A percentile compares a stretch with the other conserved stretches of the same genome.
Evolutionary conservation across 139 green algal genomes (phyloP).

Genomic region (Eudorina sp.): DNA sequence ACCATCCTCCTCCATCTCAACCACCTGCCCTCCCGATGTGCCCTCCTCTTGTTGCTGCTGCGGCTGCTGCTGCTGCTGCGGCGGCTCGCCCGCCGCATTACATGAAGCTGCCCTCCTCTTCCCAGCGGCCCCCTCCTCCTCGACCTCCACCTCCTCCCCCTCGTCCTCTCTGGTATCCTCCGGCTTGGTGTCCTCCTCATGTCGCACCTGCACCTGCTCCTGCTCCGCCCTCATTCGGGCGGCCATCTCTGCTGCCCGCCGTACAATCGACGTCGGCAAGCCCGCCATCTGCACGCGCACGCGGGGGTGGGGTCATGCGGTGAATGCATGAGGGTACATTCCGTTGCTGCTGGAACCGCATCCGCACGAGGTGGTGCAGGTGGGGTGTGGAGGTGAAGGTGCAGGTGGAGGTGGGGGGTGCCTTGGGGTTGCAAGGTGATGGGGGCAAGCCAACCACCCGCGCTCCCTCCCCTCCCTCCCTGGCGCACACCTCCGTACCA

Average conservation of each 20-base stretch:
- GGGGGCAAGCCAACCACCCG: background rate
- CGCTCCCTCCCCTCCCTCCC: background rate
- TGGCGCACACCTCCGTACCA: background rate
- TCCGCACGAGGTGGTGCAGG: background rate
- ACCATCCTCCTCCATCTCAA: background rate
- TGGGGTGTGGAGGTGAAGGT: background rate
- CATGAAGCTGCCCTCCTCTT: no score
- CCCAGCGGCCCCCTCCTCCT: no score
- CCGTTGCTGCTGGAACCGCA: no score
- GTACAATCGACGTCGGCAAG: background rate
- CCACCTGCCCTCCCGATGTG: background rate
- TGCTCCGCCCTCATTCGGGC: background rate
- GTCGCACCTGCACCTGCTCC: no score
- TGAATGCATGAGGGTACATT: background rate
- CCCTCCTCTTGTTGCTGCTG: background rate
- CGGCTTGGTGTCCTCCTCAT: background rate
- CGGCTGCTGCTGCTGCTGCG: background rate
- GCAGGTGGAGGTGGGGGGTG: background rate
- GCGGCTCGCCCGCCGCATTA: background rate
- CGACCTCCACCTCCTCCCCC: no score
- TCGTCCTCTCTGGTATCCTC: no score
- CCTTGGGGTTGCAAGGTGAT: background rate
- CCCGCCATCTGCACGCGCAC: constrained; percentile 4
- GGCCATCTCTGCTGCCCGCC: constrained; percentile 20
- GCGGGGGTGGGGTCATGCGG: background rate